A percentile compares a stretch with the other conserved stretches of the same genome.
Conservation (phyloP, 345 rosid species). For the Excoecaria agallocha region DNA sequence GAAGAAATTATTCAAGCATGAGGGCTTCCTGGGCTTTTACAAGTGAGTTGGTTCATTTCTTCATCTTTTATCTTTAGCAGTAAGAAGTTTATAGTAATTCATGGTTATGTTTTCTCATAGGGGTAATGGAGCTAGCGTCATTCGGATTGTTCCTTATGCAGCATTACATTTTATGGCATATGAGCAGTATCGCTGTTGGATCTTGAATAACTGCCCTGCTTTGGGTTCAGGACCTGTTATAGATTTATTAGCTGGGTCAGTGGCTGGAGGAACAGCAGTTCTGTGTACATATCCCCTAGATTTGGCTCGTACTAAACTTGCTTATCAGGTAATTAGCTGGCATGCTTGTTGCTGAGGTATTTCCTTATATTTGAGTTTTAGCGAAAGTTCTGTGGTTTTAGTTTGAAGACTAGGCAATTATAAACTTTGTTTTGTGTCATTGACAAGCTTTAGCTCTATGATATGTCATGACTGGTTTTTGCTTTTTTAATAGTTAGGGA, state of each 20-base stretch:
- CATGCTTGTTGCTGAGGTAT: conserved; percentile 14
- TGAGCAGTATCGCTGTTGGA: conserved; percentile 87
- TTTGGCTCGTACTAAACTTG: conserved; percentile 94
- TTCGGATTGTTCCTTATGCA: conserved; percentile 92
- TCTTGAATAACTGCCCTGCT: conserved; percentile 60
- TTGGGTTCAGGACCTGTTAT: conserved; percentile 82
- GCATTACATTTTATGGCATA: conserved; percentile 96
- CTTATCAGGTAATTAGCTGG: conserved; percentile 70
- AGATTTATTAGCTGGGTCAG: conserved; percentile 94
- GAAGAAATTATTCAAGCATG: conserved; percentile 71
- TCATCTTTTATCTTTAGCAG: conserved; percentile 3
- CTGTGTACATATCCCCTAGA: conserved; percentile 93
- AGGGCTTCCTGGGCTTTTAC: conserved; percentile 82
- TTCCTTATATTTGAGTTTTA: background rate
- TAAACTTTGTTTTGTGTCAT: background rate
- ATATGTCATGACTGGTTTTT: background rate
- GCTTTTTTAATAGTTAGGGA: background rate
- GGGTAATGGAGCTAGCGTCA: conserved; percentile 96
- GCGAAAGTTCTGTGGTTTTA: background rate
- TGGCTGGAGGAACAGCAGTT: conserved; percentile 96
- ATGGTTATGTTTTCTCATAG: conserved; percentile 36
- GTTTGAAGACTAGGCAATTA: background rate
- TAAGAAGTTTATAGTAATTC: conserved; percentile 12
- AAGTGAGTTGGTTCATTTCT: conserved; percentile 46
- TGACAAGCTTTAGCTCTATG: background rate